Evolutionary conservation across 1,284 basidiomycete species (phyloP).

Genomic region (Coniophora puteana): DNA sequence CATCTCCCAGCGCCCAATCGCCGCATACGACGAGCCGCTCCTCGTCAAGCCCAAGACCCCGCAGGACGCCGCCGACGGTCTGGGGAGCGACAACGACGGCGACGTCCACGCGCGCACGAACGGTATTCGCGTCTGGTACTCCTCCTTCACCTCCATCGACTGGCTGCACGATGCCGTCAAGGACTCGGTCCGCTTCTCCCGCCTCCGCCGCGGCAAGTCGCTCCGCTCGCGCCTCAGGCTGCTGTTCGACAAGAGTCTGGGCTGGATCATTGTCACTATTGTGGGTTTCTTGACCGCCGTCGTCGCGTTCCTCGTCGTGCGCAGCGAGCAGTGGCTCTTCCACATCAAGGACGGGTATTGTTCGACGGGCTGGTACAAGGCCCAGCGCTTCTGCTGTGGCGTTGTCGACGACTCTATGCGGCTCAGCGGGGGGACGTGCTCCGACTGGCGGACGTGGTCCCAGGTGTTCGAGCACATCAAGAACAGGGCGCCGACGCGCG

Average conservation of each 20-base stretch:
- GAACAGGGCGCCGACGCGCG: conserved; percentile 12
- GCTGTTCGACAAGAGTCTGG: conserved; percentile 77
- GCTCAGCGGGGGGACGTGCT: conserved; percentile 45
- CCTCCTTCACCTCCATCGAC: conserved; percentile 80
- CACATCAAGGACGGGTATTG: conserved; percentile 94
- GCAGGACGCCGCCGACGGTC: conserved; percentile 23
- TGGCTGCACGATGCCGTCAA: conserved; percentile 95
- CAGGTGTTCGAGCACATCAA: conserved; percentile 37
- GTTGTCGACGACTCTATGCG: conserved; percentile 24
- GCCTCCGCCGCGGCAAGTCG: conserved; percentile 65
- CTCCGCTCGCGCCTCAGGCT: conserved; percentile 70
- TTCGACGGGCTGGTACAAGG: conserved; percentile 62
- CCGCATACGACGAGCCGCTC: conserved; percentile 65
- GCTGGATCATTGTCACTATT: conserved; percentile 90
- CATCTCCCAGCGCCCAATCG: conserved; percentile 55
- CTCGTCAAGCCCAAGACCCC: conserved; percentile 24
- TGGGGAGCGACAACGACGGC: conserved; percentile 35
- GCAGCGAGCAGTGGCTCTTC: conserved; percentile 89
- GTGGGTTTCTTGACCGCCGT: conserved; percentile 83
- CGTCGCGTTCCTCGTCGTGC: conserved; percentile 81
- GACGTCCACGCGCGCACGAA: conserved; percentile 71
- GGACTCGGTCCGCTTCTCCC: conserved; percentile 76
- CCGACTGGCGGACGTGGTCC: conserved; percentile 77
- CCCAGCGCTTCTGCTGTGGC: conserved; percentile 82
- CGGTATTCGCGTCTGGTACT: conserved; percentile 91